Evolutionary conservation across 2,329 filamentous ascomycete genomes (phyloP).

Genomic region (Basipetospora chlamydospora): DNA sequence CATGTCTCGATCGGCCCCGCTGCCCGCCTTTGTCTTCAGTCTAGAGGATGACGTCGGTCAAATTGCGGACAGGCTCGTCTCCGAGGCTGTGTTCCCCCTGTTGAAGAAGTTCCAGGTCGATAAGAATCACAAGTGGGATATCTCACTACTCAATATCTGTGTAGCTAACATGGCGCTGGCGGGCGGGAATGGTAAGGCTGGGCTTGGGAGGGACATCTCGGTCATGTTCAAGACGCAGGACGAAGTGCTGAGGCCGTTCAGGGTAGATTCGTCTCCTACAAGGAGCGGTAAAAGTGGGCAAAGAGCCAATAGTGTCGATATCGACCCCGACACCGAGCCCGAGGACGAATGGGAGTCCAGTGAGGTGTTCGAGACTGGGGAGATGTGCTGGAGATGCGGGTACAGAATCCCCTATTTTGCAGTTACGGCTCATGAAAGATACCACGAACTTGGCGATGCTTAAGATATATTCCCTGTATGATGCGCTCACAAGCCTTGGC

Average conservation of each 20-base stretch:
- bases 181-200: slow-evolving; percentile 33
- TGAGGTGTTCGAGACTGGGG: slow-evolving; percentile 15
- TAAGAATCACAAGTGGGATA: slow-evolving; percentile 52
- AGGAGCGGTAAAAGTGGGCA: slow-evolving; percentile 10
- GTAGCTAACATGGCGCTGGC: slow-evolving; percentile 67
- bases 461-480: no score
- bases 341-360: slow-evolving; percentile 11
- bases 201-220: slow-evolving; percentile 60
- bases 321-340: slow-evolving; percentile 16
- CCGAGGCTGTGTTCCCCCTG: slow-evolving; percentile 53
- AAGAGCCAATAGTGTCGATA: slow-evolving; percentile 15
- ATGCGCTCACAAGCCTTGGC: no score
- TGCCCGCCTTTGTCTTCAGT: slow-evolving; percentile 62
- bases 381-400: slow-evolving; percentile 33
- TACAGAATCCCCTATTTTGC: slow-evolving; percentile 42
- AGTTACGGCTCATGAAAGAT: slow-evolving; percentile 39
- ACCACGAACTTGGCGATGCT: slow-evolving; percentile 23
- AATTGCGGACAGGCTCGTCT: slow-evolving; percentile 54
- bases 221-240: slow-evolving; percentile 72
- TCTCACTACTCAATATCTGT: slow-evolving; percentile 75
- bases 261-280: slow-evolving; percentile 12
- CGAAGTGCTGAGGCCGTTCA: slow-evolving; percentile 52
- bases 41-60: slow-evolving; percentile 40
- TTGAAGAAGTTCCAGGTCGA: slow-evolving; percentile 62
- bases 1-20: slow-evolving; percentile 57